Base-by-base conservation (phyloP, 345 rosid genomes). In the Linum usitatissimum region DNA sequence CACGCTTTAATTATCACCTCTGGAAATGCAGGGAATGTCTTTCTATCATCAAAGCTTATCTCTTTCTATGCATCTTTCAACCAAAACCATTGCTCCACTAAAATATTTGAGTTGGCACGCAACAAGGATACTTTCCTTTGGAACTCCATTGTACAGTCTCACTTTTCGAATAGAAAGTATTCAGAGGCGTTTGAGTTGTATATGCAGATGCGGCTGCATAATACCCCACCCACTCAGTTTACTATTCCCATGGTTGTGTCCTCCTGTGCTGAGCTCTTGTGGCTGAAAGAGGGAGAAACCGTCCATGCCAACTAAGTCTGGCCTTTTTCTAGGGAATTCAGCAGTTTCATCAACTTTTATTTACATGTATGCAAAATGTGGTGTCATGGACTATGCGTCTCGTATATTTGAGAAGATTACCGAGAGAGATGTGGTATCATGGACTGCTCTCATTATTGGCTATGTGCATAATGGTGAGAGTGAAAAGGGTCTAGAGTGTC, bases 361-460 rank as follows among this genome's bases (percentile, higher is more conserved):
- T 5, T 84, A 74, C 20, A 73, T 83, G 71, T 84, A 84, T 36
- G 63, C 81, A 0, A 84, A 83, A 72, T 83, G 86, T 57, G 70
- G 86, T 42, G 19, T 6, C 31, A 70, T 78, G 70, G 40, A 60
- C 39, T 78, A 77, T 68, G 88, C 88, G 13, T 56, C 69, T 64
- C 55, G 18, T 30, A 20, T 83, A 75, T 83, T 87, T 62, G 88
- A 83, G 65, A 84, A 84, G 82, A 84, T 86, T 64, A 23, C 45
- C 20, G 76, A 40, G 30, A 81, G 83, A 83, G 88, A 84, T 69
- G 86, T 83, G 18, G 85, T 84, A 61, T 76, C 81, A 51, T 84
- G 91, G 88, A 87, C 86, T 7, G 81, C 88, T 8, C 74, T 87
- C 63, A 74, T 83, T 40, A 78, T 79, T 39, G 85, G 95, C 55